Evolutionary conservation across 768 basidiomycete genomes (phyloP), one percentile per base, ranked within the genome.

Genomic region (Leccinum arenicola): DNA sequence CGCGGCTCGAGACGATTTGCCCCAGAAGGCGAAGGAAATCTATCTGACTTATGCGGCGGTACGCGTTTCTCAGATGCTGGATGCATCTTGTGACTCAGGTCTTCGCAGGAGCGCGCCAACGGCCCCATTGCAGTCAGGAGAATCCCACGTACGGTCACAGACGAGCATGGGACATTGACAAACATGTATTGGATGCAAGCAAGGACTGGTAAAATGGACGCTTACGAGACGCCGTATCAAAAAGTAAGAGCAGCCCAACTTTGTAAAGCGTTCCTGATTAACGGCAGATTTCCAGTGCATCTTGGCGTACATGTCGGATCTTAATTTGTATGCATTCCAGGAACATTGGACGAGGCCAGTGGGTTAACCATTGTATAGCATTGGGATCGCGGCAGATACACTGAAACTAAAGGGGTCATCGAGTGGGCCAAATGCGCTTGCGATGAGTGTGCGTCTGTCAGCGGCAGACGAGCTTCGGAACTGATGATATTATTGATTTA

Each of bases 181-280:
- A 80, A 79, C 56, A 84, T 86, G 81, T 89, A 84, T 66, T 94
- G 91, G 92, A 89, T 91, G 87, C 83, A 85, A 68, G 86, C 90
- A 3, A 80, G 82, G 60, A 80, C 84, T 61, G 72, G 72, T 25
- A 33, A 31, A 51, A 79, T 85, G 57, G 85, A 87, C 1, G 78
- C 80, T 64, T 89, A 89, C 68, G 85, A 84, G 47, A 69, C 84
- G 4, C 82, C 84, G 21, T 93, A 88, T 70, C 91, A 93, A 65
- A 93, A 92, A 76, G 91, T 87, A 53, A 57, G 61, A 7, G 23
- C 2, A 14, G 40, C 51, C 27, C 52, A 11, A 50, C 23, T 6
- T 53, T 23, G 50, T 55, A 38, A 17, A 48, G 33, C 1, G 45
- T 56, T 36, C 55, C 43, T 48, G 48, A 48, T 43, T 64, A 59